Base-by-base conservation (phyloP, 2,329 filamentous ascomycete genomes). In the Aspergillus novoparasiticus region DNA sequence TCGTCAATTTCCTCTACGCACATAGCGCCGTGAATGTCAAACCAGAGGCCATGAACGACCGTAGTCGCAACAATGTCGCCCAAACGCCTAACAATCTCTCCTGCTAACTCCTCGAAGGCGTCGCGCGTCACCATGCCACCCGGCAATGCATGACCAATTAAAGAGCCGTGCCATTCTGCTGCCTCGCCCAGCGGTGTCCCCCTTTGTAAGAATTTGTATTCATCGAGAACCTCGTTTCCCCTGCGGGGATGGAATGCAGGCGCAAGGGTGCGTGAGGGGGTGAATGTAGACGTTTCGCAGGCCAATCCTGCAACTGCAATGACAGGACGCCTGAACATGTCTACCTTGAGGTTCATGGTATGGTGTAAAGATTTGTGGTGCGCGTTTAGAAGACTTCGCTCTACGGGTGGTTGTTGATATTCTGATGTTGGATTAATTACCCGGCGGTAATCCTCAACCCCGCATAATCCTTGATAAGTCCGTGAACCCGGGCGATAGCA, bases 21-120 rank as follows among this genome's bases (percentile, higher is more conserved):
- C 83, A 86, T 86, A 4, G 84, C 84, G 16, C 84, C 84, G 65
- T 86, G 84, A 34, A 86, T 86, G 64, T 86, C 84, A 60, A 84
- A 83, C 83, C 83, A 86, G 9, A 86, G 69, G 1, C 84, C 84
- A 58, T 85, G 79, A 2, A 85, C 61, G 0, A 66, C 66, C 10
- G 68, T 69, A 0, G 70, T 67, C 0, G 75, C 72, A 10, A 64
- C 30, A n/a, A 85, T 80, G 0, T 68, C 68, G 0, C 58, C 43
- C 16, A 86, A 75, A 0, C 81, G 78, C 1, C 66, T 53, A 0
- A 81, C 51, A 1, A 84, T 81, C 61, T 83, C 82, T 0, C 26
- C 66, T 0, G 79, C 75, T 6, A 86, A 76, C 14, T 74, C 68
- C 61, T 84, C 82, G 64, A 83, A 86, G 0, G 82, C 80, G 2